phyloP scores from a whole-genome alignment of 1,284 basidiomycete species.

The Ustilago esculenta region DNA sequence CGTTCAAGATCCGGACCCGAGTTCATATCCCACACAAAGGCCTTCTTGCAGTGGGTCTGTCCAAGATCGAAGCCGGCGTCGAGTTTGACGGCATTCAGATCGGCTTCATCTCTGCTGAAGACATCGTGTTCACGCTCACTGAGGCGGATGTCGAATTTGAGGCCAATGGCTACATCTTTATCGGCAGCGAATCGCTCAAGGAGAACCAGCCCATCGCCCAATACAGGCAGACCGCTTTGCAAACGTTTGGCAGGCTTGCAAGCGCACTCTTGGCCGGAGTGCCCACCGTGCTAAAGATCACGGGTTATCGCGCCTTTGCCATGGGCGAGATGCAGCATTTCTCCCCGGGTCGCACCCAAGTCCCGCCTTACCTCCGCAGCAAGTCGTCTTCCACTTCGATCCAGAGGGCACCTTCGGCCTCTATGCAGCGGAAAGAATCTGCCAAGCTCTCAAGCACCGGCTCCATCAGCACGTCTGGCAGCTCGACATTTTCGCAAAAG shows the following conservation, averaged over 20 bases:
- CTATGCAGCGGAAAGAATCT: conserved; percentile 6
- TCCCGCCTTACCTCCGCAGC: conserved; percentile 30
- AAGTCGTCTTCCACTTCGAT: conserved; percentile 16
- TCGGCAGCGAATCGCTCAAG: conserved; percentile 35
- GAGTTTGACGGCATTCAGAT: conserved; percentile 42
- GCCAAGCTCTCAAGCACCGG: conserved; percentile 8
- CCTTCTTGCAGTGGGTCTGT: conserved; percentile 23
- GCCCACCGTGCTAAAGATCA: conserved; percentile 23
- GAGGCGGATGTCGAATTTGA: conserved; percentile 33
- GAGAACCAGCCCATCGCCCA: conserved; percentile 22
- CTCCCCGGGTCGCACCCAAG: conserved; percentile 13
- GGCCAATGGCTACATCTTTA: conserved; percentile 35
- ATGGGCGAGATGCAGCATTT: conserved; percentile 34
- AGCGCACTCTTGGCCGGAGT: conserved; percentile 15
- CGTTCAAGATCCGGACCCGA: conserved; percentile 32
- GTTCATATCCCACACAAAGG: conserved; percentile 38
- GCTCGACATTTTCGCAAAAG: conserved; percentile 21
- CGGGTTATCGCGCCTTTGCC: conserved; percentile 40
- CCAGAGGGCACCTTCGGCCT: conserved; percentile 11
- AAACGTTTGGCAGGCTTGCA: conserved; percentile 29
- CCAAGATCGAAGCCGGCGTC: conserved; percentile 45
- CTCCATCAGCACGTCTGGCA: conserved; percentile 16
- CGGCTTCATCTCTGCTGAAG: conserved; percentile 40
- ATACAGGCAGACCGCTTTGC: conserved; percentile 19
- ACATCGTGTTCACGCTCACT: conserved; percentile 39